A percentile compares a stretch with the other conserved stretches of the same genome.
These are phyloP conservation scores for Capsella bursapastoris DNA, from an alignment of 345 rosid genomes.

Conservation along the genomic window DNA sequence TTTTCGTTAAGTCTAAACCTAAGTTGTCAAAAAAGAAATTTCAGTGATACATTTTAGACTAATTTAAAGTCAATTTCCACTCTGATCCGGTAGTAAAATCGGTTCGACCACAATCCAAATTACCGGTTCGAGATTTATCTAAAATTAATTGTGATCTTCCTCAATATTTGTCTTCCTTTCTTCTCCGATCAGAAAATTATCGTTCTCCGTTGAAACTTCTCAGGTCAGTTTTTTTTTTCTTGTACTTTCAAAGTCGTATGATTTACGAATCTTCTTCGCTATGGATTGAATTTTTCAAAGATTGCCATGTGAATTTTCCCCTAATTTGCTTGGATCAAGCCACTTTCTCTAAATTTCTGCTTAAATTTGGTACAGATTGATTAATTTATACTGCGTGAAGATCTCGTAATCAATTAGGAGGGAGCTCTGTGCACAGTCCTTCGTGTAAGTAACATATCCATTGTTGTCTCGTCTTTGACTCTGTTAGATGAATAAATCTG, in stretches of 20 bases:
- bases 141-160: background rate
- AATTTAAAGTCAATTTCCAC: background rate
- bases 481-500: background rate
- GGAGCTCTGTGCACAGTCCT: background rate
- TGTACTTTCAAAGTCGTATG: slow-evolving; percentile 13
- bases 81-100: background rate
- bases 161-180: slow-evolving; percentile 2
- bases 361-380: background rate
- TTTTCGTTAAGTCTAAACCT: too few species aligned
- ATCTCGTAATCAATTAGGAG: background rate
- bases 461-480: slow-evolving; percentile 1
- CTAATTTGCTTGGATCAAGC: background rate
- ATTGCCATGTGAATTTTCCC: background rate
- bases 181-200: slow-evolving; percentile 4
- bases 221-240: slow-evolving; percentile 15
- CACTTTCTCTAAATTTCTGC: background rate
- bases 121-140: slow-evolving; percentile 10
- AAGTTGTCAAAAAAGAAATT: too few species aligned
- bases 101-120: slow-evolving; percentile 2
- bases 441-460: background rate
- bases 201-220: background rate
- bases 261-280: slow-evolving; percentile 7
- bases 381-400: background rate
- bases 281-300: background rate
- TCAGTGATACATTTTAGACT: too few species aligned